Evolutionary conservation across 352 stramenopile genomes (phyloP).

Genomic region (Phytopythium litorale): DNA sequence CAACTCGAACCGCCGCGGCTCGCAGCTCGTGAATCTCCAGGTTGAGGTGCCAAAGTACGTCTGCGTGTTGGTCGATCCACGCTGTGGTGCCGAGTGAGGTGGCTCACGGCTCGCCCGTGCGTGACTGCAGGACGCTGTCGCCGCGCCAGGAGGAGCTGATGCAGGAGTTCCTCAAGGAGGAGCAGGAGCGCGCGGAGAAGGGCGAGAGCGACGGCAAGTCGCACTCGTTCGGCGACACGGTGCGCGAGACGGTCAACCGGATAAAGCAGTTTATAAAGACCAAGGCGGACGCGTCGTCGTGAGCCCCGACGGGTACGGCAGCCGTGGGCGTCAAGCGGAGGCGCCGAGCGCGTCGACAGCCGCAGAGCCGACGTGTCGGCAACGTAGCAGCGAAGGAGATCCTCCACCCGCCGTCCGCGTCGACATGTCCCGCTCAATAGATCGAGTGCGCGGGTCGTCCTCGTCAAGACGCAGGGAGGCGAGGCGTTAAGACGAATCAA

Average conservation of each 20-base stretch:
- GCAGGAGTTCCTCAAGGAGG: constrained; percentile 92
- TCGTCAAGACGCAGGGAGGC: background rate
- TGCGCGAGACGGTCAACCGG: constrained; percentile 79
- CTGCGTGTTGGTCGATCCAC: background rate
- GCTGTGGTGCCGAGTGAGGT: background rate
- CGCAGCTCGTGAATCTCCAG: constrained; percentile 97
- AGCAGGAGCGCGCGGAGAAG: constrained; percentile 60
- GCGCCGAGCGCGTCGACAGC: background rate
- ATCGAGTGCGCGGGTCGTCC: background rate
- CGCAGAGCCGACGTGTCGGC: background rate
- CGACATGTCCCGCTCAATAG: background rate
- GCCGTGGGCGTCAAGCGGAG: background rate
- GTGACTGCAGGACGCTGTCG: constrained; percentile 71
- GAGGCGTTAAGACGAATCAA: background rate
- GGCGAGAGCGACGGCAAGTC: constrained; percentile 79
- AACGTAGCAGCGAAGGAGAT: no score
- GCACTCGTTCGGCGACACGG: constrained; percentile 75
- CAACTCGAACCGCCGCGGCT: constrained; percentile 89
- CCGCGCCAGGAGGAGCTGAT: constrained; percentile 95
- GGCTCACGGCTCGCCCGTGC: constrained; percentile 1
- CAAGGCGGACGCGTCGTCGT: constrained; percentile 31
- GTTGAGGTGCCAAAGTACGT: constrained; percentile 93
- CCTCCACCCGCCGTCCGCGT: background rate
- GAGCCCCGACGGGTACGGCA: background rate
- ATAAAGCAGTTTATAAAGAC: constrained; percentile 89